These are phyloP conservation scores for Ceriops decandra DNA, from an alignment of 345 rosid species.

Conservation along the genomic window DNA sequence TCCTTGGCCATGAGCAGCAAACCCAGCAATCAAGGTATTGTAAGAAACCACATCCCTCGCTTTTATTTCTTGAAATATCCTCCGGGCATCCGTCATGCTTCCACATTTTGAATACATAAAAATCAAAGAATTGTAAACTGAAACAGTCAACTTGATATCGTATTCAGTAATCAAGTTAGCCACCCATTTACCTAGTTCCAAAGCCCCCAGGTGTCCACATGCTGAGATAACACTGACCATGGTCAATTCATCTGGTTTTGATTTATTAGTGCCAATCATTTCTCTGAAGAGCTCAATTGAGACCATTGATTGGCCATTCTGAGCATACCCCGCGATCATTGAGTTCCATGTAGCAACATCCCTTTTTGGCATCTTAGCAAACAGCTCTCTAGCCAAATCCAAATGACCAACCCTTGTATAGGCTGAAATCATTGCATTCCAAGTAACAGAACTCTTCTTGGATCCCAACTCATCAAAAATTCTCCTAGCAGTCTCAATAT, in stretches of 20 bases:
- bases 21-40: constrained; percentile 39
- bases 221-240: constrained; percentile 41
- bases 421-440: constrained; percentile 50
- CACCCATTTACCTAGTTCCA: constrained; percentile 34
- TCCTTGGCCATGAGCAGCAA: constrained; percentile 42
- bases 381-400: constrained; percentile 35
- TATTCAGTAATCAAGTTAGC: constrained; percentile 25
- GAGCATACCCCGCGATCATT: constrained; percentile 50
- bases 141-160: constrained; percentile 30
- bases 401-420: constrained; percentile 34
- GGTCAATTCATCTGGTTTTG: constrained; percentile 42
- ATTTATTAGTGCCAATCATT: constrained; percentile 23
- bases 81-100: constrained; percentile 30
- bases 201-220: constrained; percentile 45
- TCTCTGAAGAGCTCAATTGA: constrained; percentile 35
- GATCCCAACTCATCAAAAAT: constrained; percentile 37
- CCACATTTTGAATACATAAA: constrained; percentile 43
- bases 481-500: constrained; percentile 29
- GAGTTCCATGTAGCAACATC: constrained; percentile 52
- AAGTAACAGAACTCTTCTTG: constrained; percentile 31
- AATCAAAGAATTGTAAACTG: constrained; percentile 42
- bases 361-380: constrained; percentile 39
- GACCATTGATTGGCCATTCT: constrained; percentile 43
- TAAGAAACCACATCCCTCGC: constrained; percentile 34
- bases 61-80: constrained; percentile 31